Base-by-base conservation (phyloP, 768 basidiomycete species). In the Ramaria sp. region DNA sequence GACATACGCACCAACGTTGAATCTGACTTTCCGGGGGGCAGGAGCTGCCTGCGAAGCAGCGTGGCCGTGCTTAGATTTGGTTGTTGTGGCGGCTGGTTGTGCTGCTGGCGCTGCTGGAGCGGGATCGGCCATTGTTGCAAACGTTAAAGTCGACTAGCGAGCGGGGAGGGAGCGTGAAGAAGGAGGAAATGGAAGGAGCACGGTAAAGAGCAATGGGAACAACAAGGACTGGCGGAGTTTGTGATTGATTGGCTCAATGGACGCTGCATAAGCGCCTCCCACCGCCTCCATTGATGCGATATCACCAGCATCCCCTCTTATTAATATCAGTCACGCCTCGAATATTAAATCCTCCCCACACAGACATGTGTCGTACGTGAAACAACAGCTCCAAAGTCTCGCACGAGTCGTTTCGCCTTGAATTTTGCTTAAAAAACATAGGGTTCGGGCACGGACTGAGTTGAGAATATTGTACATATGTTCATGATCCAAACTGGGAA, bases 11-110 rank as follows among this genome's bases (percentile, higher is more conserved):
- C 88, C 88, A 61, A 90, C 88, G 71, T 90, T 90, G 74, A 90
- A 90, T 58, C 88, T 80, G 48, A 90, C 88, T 74, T 89, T 90
- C 62, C 88, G 77, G 20, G 88, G 85, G 13, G 85, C 78, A 41
- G 77, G 61, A 28, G 69, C 68, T 16, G 71, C 70, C 57, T 75
- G 75, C 3, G 76, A 70, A 20, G 73, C 60, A 1, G 70, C 69
- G 59, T 76, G 72, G n/a, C 66, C 56, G 20, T 77, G 74, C 69
- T 70, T 38, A 36, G 36, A 18, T 28, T 39, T 39, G 43, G 44
- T 22, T 13, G 49, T 22, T 57, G 58, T 50, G 57, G 56, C 39
- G 20, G 56, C 38, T 42, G 37, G 8, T n/a, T n/a, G n/a, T 39
- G 51, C 38, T 52, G 51, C 20, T 30, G 18, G 51, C 15, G 36